phyloP scores from a whole-genome alignment of 148 eudicot species.

The Mesembryanthemum crystallinum region DNA sequence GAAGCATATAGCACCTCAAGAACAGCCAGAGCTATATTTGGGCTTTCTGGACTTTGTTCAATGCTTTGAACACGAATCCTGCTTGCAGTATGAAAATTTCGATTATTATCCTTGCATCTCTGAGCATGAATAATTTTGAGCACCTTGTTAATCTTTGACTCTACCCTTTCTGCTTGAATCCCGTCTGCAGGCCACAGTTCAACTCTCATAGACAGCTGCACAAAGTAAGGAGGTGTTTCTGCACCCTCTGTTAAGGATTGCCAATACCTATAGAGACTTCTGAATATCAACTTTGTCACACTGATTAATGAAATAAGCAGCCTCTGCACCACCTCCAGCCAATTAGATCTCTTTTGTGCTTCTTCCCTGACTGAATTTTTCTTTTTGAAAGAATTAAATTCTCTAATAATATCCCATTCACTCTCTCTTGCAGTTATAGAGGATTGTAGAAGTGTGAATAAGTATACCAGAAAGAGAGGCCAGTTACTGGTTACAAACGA shows the following conservation, averaged over 20 bases:
- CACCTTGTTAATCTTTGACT: slow-evolving; percentile 55
- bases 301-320: slow-evolving; percentile 33
- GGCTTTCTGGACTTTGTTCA: slow-evolving; percentile 59
- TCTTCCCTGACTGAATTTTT: slow-evolving; percentile 26
- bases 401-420: slow-evolving; percentile 50
- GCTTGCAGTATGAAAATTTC: slow-evolving; percentile 50
- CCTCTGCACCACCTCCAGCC: slow-evolving; percentile 34
- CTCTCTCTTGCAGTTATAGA: slow-evolving; percentile 72
- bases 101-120: slow-evolving; percentile 46
- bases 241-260: slow-evolving; percentile 68
- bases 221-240: slow-evolving; percentile 79
- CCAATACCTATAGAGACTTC: slow-evolving; percentile 53
- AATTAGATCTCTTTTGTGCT: slow-evolving; percentile 30
- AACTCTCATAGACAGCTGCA: slow-evolving; percentile 72
- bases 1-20: slow-evolving; percentile 79
- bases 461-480: slow-evolving; percentile 67
- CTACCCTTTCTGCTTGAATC: slow-evolving; percentile 72
- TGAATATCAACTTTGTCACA: slow-evolving; percentile 39
- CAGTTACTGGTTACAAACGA: slow-evolving; percentile 61
- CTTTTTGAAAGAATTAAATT: slow-evolving; percentile 27
- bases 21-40: slow-evolving; percentile 66
- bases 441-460: slow-evolving; percentile 78
- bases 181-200: slow-evolving; percentile 76
- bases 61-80: slow-evolving; percentile 76
- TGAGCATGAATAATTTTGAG: slow-evolving; percentile 52